Conservation (phyloP, 2,329 filamentous ascomycete genomes). For the Sarocladium oryzae region DNA sequence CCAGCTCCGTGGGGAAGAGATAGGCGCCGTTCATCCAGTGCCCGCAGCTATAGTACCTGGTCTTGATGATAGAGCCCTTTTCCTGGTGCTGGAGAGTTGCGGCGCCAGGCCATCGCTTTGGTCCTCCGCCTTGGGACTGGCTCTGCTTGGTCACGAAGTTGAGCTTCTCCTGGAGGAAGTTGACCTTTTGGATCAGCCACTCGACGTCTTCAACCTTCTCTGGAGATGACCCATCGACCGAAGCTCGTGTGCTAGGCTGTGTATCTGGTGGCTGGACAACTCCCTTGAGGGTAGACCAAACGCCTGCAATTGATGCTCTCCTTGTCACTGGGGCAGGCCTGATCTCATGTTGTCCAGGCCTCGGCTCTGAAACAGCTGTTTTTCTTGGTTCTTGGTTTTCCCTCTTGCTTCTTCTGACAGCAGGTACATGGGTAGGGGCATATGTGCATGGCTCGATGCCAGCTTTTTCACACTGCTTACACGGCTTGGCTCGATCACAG, state of each 20-base stretch:
- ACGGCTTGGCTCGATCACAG: slow-evolving; percentile 54
- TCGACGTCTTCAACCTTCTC: neutral
- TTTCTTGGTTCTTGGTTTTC: neutral
- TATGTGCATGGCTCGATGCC: slow-evolving; percentile 50
- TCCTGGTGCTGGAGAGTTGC: slow-evolving; percentile 14
- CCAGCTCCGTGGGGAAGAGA: slow-evolving; percentile 25
- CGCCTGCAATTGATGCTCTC: neutral
- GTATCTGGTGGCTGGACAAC: neutral
- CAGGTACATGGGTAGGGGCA: slow-evolving; percentile 27
- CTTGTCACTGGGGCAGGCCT: neutral
- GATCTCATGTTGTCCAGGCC: slow-evolving; percentile 6
- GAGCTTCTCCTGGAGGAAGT: slow-evolving; percentile 11
- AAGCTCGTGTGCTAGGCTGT: neutral
- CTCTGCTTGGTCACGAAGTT: slow-evolving; percentile 9
- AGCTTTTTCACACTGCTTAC: slow-evolving; percentile 52
- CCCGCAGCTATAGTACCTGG: slow-evolving; percentile 39
- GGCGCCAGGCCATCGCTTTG: slow-evolving; percentile 12
- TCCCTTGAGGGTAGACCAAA: neutral
- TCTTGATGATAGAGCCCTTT: slow-evolving; percentile 34
- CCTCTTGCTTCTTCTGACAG: slow-evolving; percentile 16
- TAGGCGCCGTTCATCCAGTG: slow-evolving; percentile 43
- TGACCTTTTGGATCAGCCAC: slow-evolving; percentile 10
- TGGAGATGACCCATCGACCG: neutral
- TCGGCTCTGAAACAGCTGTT: neutral
- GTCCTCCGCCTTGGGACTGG: slow-evolving; percentile 17